Base-by-base conservation (phyloP, 2,329 filamentous ascomycete genomes). In the Calonectria fujianensis region DNA sequence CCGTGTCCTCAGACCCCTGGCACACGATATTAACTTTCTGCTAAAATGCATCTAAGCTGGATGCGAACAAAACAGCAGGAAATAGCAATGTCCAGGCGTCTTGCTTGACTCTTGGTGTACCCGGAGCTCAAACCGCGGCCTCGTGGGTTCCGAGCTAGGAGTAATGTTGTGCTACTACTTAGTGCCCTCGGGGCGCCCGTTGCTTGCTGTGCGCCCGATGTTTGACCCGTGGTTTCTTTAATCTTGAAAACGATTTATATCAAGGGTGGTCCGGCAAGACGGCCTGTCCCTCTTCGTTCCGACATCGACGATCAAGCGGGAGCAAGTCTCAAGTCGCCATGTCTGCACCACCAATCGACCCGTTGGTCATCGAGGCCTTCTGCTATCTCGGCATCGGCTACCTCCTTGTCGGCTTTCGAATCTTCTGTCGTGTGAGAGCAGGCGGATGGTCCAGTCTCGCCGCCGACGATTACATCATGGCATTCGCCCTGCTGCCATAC, bases 381-480 rank as follows among this genome's bases (percentile, higher is more conserved):
- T 52, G 32, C 14, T 72, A 68, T 39, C 63, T 72, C 41, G 64
- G 63, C 24, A 24, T 72, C 10, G 45, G 64, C 14, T 32, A 54
- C 3, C 29, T 59, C 6, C 31, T 68, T 11, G 63, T 72, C n/a
- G 63, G 27, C 24, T 72, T 72, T 27, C 63, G 70, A 35, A 32
- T 54, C 5, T 72, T 18, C 18, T 72, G 70, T 29, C 63, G 52
- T 45, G 45, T 54, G 51, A 72, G 27, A 13, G 57, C 57, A 0
- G 52, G 45, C 51, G 57, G n/a, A 1, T 64, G 27, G 18, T 32
- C 20, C 51, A 51, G 20, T 27, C 51, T 72, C 9, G 32, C 45
- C 7, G 32, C 64, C 27, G 70, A 73, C 24, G 70, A 69, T 35
- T 73, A 73, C 54, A n/a, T 73, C 27, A 73, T 73, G 70, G 29